A percentile compares a stretch with the other conserved stretches of the same genome.
These are phyloP conservation scores for Paracoccidioides lutzii DNA, from an alignment of 2,329 filamentous ascomycete species.

Conservation along the genomic window DNA sequence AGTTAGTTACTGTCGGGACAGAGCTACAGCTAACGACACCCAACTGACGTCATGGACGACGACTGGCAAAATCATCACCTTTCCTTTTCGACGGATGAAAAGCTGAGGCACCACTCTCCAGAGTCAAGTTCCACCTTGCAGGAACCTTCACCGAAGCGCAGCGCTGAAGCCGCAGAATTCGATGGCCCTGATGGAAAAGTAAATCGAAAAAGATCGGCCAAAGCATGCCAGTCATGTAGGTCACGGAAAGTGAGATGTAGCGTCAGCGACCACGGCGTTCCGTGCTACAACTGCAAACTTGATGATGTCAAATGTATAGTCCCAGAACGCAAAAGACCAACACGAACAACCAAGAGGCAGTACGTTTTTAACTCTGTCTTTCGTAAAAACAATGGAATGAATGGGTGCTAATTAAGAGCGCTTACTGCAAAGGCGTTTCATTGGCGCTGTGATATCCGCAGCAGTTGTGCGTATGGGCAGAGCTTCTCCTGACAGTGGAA, in stretches of 20 bases:
- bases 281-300: slow-evolving; percentile 16
- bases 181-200: slow-evolving; percentile 2
- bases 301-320: slow-evolving; percentile 13
- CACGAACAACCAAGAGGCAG: slow-evolving; percentile 5
- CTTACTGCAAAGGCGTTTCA: slow-evolving; percentile 2
- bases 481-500: background rate
- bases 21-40: background rate
- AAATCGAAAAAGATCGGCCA: slow-evolving; percentile 48
- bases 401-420: background rate
- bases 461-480: slow-evolving; percentile 2
- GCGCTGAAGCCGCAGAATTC: slow-evolving; percentile 5
- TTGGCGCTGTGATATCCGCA: slow-evolving; percentile 5
- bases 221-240: slow-evolving; percentile 38
- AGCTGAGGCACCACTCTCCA: background rate
- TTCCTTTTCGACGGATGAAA: background rate
- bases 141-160: slow-evolving; percentile 4
- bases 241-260: slow-evolving; percentile 40
- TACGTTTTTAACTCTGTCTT: background rate
- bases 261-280: slow-evolving; percentile 35
- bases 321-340: slow-evolving; percentile 10
- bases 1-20: background rate
- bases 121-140: background rate
- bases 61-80: background rate
- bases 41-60: background rate
- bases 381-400: background rate